Percentiles rank a stretch among this genome's conserved stretches.
Conservation (phyloP, 2,329 filamentous ascomycete genomes). For the Colletotrichum agaves region DNA sequence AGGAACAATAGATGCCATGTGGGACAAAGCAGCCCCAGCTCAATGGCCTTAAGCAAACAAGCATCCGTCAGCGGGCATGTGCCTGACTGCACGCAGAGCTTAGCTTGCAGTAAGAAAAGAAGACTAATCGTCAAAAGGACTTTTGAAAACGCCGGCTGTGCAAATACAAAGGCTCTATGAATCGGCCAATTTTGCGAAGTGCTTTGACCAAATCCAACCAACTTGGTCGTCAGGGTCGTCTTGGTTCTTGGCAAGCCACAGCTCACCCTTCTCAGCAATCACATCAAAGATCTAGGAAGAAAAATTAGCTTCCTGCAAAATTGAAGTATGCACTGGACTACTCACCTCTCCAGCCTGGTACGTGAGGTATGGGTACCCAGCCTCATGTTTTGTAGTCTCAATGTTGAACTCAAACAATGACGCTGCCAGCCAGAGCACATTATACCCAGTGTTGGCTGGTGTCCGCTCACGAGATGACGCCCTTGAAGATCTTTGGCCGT, state of each 20-base stretch:
- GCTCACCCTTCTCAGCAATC: constrained; percentile 94
- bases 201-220: constrained; percentile 99
- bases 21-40: constrained; percentile 7
- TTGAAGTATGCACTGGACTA: constrained; percentile 29
- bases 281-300: constrained; percentile 80
- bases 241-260: constrained; percentile 98
- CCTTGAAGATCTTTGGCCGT: constrained; percentile 64
- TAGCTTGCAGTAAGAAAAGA: constrained; percentile 1
- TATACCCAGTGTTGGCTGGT: constrained; percentile 67
- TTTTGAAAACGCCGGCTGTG: constrained; percentile 29
- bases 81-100: constrained; percentile 29
- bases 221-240: constrained; percentile 83
- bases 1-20: constrained; percentile 20
- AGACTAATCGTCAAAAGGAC: constrained; percentile 11
- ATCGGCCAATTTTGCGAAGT: constrained; percentile 80
- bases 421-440: constrained; percentile 89
- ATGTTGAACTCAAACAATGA: constrained; percentile 98
- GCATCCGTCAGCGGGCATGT: constrained; percentile 22
- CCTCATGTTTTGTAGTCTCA: constrained; percentile 88
- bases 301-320: constrained; percentile 16
- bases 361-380: constrained; percentile 93
- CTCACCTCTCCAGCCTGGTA: constrained; percentile 91
- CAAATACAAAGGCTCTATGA: constrained; percentile 44
- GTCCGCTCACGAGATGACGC: constrained; percentile 69
- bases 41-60: neutral